A percentile compares a stretch with the other conserved stretches of the same genome.
Evolutionary conservation across 768 basidiomycete species (phyloP).

Genomic region (Trametes cubensis): DNA sequence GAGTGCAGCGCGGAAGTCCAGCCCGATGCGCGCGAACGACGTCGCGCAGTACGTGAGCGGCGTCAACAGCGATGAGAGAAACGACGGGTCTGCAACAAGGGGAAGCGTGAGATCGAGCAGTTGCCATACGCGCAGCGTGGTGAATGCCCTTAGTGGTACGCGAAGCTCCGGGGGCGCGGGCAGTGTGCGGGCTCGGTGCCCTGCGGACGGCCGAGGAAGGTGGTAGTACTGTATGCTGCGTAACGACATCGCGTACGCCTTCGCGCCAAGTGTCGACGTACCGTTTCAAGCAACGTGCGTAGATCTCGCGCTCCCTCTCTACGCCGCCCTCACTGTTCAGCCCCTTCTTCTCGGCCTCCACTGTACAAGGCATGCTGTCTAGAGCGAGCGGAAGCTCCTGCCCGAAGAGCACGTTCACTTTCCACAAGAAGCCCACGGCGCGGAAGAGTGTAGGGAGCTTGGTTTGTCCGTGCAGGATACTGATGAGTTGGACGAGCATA

Average conservation of each 20-base stretch:
- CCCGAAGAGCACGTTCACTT: conserved; percentile 75
- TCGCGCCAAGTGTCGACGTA: conserved; percentile 93
- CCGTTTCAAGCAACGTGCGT: conserved; percentile 77
- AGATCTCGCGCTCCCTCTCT: conserved; percentile 55
- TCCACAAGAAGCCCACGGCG: conserved; percentile 82
- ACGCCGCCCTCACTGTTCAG: conserved; percentile 48
- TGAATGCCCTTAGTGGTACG: conserved; percentile 65
- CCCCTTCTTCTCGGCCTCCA: conserved; percentile 43
- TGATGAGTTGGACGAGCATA: conserved; percentile 79
- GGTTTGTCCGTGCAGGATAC: conserved; percentile 77
- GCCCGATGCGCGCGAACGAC: conserved; percentile 88
- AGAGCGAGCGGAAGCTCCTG: conserved; percentile 80
- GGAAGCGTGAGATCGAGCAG: conserved; percentile 75
- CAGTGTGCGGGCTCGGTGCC: conserved; percentile 22
- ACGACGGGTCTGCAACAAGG: conserved; percentile 57
- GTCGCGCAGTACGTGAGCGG: conserved; percentile 93
- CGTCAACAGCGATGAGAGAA: conserved; percentile 83
- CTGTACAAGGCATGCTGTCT: conserved; percentile 55
- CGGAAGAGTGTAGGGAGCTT: conserved; percentile 92
- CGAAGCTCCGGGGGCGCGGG: conserved; percentile 44
- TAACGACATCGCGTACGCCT: conserved; percentile 88
- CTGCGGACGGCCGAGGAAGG: conserved; percentile 75
- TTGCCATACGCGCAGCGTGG: conserved; percentile 59
- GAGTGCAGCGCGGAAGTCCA: conserved; percentile 81
- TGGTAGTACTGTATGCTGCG: conserved; percentile 86